phyloP scores from a whole-genome alignment of 192 early-diverging fungal species.

The Geranomyces variabilis region DNA sequence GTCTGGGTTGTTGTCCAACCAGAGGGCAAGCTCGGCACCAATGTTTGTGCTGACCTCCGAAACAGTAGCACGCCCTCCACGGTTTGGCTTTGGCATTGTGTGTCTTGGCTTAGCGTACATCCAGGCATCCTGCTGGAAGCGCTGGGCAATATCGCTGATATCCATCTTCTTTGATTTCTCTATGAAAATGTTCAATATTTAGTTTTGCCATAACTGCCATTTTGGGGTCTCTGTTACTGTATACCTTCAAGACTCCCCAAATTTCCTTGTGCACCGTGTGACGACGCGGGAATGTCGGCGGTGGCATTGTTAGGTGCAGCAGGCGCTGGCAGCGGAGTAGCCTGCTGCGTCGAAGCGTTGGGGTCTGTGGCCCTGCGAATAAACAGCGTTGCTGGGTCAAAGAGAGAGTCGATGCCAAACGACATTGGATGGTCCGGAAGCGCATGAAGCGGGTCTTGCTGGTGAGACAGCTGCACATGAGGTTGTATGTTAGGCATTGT shows the following conservation, averaged over 20 bases:
- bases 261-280: no score
- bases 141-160: neutral
- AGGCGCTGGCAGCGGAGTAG: neutral
- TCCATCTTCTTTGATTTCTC: neutral
- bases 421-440: neutral
- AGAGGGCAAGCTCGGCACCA: neutral
- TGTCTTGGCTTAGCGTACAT: neutral
- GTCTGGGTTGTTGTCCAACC: neutral
- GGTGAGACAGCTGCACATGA: neutral
- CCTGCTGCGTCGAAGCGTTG: neutral
- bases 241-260: no score
- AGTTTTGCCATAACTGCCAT: no score
- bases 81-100: neutral
- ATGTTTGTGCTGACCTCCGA: neutral
- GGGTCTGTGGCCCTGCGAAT: neutral
- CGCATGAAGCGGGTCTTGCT: neutral
- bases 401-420: constrained; percentile 4
- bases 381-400: neutral
- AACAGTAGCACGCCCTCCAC: no score
- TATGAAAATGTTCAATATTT: no score
- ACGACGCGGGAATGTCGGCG: neutral
- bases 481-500: neutral
- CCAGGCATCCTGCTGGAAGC: constrained; percentile 3
- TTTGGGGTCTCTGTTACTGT: no score
- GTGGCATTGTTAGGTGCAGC: neutral